phyloP scores from a whole-genome alignment of 805 yeast species.

The Sungouiella blattae region DNA sequence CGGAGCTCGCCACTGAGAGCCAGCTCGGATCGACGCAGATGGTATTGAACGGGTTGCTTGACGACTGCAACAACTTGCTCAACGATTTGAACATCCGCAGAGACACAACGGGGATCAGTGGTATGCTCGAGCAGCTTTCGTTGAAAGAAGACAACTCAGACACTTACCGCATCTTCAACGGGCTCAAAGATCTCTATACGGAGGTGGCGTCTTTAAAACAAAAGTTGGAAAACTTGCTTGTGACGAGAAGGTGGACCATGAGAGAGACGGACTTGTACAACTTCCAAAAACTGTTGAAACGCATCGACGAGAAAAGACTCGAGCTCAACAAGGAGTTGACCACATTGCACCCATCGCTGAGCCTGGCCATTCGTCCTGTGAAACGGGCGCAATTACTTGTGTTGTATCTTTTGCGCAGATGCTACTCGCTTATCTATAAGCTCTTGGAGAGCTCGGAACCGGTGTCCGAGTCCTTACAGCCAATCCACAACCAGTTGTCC shows the following conservation, averaged over 20 bases:
- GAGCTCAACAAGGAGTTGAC: constrained; percentile 24
- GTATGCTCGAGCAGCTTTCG: constrained; percentile 21
- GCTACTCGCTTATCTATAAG: constrained; percentile 87
- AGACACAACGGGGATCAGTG: constrained; percentile 21
- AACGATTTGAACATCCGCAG: constrained; percentile 58
- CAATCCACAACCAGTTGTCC: constrained; percentile 87
- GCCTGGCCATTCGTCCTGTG: constrained; percentile 13
- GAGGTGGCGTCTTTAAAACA: constrained; percentile 63
- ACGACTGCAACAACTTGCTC: constrained; percentile 75
- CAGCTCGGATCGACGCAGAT: constrained; percentile 31
- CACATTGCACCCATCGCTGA: too few species aligned
- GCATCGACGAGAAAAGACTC: constrained; percentile 69
- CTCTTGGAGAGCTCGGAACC: constrained; percentile 91
- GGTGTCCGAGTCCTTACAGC: constrained; percentile 88
- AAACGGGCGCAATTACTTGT: constrained; percentile 45
- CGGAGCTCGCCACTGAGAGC: constrained; percentile 17
- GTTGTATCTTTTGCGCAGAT: constrained; percentile 79
- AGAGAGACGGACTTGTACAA: constrained; percentile 91
- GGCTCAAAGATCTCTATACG: constrained; percentile 54
- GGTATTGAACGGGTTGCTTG: constrained; percentile 70
- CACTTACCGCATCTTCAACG: constrained; percentile 18
- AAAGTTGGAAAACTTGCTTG: constrained; percentile 74
- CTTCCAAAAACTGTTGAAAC: constrained; percentile 71
- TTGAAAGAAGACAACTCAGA: constrained; percentile 33
- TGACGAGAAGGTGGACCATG: constrained; percentile 96